Conservation (phyloP, 257 asterid species). For the Solanum chiquidenum region DNA sequence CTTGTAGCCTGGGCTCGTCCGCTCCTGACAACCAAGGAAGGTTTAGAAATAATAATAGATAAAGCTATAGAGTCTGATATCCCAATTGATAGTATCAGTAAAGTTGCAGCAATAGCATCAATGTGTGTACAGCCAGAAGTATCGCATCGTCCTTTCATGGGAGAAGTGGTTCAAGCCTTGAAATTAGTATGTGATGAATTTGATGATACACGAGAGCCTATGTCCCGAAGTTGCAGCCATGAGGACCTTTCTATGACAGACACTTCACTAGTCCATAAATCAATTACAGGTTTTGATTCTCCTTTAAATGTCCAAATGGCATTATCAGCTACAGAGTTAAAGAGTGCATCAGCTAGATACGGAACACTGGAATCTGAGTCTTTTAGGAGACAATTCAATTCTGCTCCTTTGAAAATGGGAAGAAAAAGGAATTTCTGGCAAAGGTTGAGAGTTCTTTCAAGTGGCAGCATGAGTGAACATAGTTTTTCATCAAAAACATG, state of each 20-base stretch:
- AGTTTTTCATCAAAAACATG: constrained; percentile 28
- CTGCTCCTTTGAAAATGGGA: constrained; percentile 64
- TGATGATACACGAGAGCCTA: constrained; percentile 42
- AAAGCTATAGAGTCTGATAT: constrained; percentile 24
- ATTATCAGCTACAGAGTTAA: constrained; percentile 39
- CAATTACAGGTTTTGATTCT: constrained; percentile 13
- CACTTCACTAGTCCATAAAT: constrained; percentile 11
- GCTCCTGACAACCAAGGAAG: constrained; percentile 47
- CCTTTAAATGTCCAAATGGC: constrained; percentile 17
- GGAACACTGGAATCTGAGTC: constrained; percentile 53
- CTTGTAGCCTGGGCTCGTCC: constrained; percentile 92
- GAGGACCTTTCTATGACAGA: constrained; percentile 40
- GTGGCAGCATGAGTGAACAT: constrained; percentile 84
- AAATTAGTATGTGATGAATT: constrained; percentile 78
- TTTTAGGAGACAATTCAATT: constrained; percentile 66
- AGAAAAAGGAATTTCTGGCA: constrained; percentile 59
- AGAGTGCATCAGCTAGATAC: constrained; percentile 25
- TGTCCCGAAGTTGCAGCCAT: constrained; percentile 57
- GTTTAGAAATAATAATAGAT: constrained; percentile 53
- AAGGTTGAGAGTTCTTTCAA: constrained; percentile 38
- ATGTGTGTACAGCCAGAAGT: constrained; percentile 98
- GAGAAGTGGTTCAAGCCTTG: constrained; percentile 92
- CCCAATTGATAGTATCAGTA: constrained; percentile 42
- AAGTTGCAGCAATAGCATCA: constrained; percentile 85
- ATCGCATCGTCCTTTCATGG: constrained; percentile 96